Evolutionary conservation across 441 rosid genomes (phyloP), one percentile per base, ranked within the genome.

Genomic region (Jatropha podagrica): DNA sequence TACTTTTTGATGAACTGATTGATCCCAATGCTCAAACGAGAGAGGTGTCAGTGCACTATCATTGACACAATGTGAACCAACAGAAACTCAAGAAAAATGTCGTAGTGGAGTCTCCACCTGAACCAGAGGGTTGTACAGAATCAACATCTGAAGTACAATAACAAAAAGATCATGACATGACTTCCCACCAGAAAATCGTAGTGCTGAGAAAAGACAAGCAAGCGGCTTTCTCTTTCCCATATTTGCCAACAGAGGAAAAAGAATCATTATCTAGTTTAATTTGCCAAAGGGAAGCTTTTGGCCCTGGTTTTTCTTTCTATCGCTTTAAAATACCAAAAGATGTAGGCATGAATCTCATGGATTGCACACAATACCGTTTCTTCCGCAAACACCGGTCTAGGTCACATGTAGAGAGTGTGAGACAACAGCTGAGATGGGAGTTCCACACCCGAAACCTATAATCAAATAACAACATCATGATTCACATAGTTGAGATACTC

Each of bases 91-190:
- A 20, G n/a, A 69, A n/a, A 3, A 15, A 7, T 18, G 12, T 69
- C 1, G 5, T 49, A 6, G 14, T 12, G 20, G 38, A 40, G 32
- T 55, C 74, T 40, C 5, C 61, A 49, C 58, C 58, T 54, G 42
- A 37, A 69, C 2, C 40, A 48, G n/a, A 26, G 6, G 58, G 6
- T 20, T 4, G 48, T 48, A 68, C 18, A 14, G 32, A 0, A 61
- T 61, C 65, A 61, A 63, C 67, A 38, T 32, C 66, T 62, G 41
- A 65, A 42, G 27, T n/a, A n/a, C 4, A 42, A 51, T n/a, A n/a
- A 42, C 52, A 65, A 65, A 65, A 41, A 14, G 44, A 42, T 51
- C 13, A 65, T 9, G 7, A 14, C 51, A n/a, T n/a, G 27, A 20
- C 51, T 65, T 14, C 42, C 10, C 9, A 41, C 48, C 27, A 64